A percentile compares a stretch with the other conserved stretches of the same genome.
phyloP scores from a whole-genome alignment of 163 green algal species.

The Volvox carteri region DNA sequence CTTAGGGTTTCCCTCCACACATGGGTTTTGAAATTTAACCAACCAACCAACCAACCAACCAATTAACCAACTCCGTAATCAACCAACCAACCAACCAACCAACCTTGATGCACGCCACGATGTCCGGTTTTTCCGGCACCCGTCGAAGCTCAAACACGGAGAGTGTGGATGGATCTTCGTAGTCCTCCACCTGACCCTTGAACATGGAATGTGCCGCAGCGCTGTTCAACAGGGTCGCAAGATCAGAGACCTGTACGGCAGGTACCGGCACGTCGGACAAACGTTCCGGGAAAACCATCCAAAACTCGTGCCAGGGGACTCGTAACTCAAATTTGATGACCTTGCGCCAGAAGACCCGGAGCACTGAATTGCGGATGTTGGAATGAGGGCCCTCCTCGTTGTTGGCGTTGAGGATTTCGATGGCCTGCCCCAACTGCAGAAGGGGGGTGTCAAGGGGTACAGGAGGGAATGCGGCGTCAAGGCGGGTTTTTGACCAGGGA shows the following conservation, averaged over 20 bases:
- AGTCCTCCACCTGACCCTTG: constrained; percentile 15
- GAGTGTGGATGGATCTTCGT: neutral
- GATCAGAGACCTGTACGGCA: neutral
- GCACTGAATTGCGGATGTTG: constrained; percentile 33
- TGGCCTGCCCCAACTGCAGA: constrained; percentile 15
- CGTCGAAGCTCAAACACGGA: constrained; percentile 15
- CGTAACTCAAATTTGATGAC: constrained; percentile 20
- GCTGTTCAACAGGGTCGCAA: neutral
- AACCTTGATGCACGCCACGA: constrained; percentile 12
- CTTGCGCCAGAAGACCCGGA: constrained; percentile 31
- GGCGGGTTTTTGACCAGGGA: too few relatives aligned
- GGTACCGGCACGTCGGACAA: constrained; percentile 10
- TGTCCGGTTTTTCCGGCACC: neutral
- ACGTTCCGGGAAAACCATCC: constrained; percentile 18
- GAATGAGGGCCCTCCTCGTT: constrained; percentile 27
- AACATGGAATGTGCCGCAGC: neutral
- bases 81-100: neutral
- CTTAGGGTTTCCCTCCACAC: too few relatives aligned
- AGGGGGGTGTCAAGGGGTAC: neutral
- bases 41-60: too few relatives aligned
- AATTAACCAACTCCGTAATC: too few relatives aligned
- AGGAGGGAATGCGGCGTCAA: neutral
- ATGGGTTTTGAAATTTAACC: too few relatives aligned
- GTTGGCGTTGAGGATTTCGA: constrained; percentile 31
- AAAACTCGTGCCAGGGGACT: constrained; percentile 20